Conservation (phyloP, 164 flowering plant species). For the Vitis vinifera region DNA sequence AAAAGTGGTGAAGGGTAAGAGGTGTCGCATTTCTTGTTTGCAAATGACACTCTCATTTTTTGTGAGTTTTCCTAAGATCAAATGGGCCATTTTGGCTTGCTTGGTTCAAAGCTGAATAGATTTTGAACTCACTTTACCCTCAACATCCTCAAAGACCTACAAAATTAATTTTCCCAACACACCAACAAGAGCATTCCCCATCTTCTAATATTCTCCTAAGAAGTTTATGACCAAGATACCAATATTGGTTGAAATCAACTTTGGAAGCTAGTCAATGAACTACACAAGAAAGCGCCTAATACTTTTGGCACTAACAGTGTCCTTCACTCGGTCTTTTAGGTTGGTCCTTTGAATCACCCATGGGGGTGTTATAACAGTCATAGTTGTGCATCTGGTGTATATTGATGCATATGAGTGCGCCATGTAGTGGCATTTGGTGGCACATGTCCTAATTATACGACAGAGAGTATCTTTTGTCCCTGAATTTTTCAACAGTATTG, state of each 20-base stretch:
- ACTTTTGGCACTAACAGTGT: conserved; percentile 88
- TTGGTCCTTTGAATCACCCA: conserved; percentile 82
- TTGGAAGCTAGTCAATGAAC: conserved; percentile 83
- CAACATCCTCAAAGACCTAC: conserved; percentile 80
- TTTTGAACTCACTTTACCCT: conserved; percentile 79
- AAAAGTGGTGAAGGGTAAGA: too few relatives aligned
- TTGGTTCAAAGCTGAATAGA: conserved; percentile 78
- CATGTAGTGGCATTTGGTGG: conserved; percentile 76
- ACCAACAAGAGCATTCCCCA: conserved; percentile 90
- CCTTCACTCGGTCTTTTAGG: conserved; percentile 81
- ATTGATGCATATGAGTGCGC: conserved; percentile 84
- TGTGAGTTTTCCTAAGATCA: too few relatives aligned
- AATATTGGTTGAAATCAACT: conserved; percentile 72
- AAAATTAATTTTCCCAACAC: conserved; percentile 82
- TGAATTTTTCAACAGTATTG: conserved; percentile 53
- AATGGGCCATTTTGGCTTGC: conserved; percentile 79
- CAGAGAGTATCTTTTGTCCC: conserved; percentile 82
- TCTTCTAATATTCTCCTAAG: conserved; percentile 97
- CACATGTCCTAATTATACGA: conserved; percentile 83
- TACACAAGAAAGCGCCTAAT: conserved; percentile 89
- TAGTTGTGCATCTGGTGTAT: conserved; percentile 80
- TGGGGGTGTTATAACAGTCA: conserved; percentile 55
- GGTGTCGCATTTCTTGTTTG: too few relatives aligned
- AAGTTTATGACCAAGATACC: conserved; percentile 87
- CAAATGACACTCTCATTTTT: too few relatives aligned